These are phyloP conservation scores for Cucurbita ficifolia DNA, from an alignment of 306 rosid genomes.

Conservation along the genomic window DNA sequence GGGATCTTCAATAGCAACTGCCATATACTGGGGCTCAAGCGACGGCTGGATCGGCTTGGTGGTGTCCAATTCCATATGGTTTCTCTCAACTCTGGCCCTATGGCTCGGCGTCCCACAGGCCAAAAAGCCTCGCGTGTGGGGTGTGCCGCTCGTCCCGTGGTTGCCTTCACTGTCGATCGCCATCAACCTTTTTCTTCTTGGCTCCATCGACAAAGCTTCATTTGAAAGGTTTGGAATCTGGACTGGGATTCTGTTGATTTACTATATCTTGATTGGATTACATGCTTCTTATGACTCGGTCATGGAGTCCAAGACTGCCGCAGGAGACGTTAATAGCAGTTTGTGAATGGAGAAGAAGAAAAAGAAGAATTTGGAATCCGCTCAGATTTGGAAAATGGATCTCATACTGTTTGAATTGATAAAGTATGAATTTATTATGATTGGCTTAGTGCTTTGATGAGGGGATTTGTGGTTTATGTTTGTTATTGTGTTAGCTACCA, in stretches of 20 bases:
- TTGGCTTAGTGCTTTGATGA: background rate
- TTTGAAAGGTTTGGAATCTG: constrained; percentile 41
- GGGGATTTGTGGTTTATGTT: background rate
- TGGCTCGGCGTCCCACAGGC: constrained; percentile 51
- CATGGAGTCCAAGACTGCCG: background rate
- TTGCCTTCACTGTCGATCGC: constrained; percentile 53
- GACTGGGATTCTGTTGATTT: constrained; percentile 29
- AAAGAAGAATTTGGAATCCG: too few relatives aligned
- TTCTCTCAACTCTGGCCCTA: constrained; percentile 28
- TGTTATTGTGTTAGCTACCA: background rate
- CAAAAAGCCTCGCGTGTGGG: constrained; percentile 52
- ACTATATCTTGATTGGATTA: constrained; percentile 42
- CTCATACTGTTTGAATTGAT: too few relatives aligned
- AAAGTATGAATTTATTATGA: too few relatives aligned
- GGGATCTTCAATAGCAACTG: constrained; percentile 27
- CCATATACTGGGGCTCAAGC: constrained; percentile 23
- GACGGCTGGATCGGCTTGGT: constrained; percentile 37
- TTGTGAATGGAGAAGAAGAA: background rate
- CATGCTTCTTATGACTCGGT: constrained; percentile 56
- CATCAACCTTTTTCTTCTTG: constrained; percentile 62
- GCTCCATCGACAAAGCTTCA: constrained; percentile 48
- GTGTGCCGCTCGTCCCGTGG: constrained; percentile 70
- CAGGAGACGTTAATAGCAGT: too few relatives aligned
- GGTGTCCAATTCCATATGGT: constrained; percentile 34
- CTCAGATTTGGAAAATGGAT: too few relatives aligned